A percentile compares a stretch with the other conserved stretches of the same genome.
Conservation (phyloP, 768 basidiomycete genomes). For the Artomyces pyxidatus region DNA sequence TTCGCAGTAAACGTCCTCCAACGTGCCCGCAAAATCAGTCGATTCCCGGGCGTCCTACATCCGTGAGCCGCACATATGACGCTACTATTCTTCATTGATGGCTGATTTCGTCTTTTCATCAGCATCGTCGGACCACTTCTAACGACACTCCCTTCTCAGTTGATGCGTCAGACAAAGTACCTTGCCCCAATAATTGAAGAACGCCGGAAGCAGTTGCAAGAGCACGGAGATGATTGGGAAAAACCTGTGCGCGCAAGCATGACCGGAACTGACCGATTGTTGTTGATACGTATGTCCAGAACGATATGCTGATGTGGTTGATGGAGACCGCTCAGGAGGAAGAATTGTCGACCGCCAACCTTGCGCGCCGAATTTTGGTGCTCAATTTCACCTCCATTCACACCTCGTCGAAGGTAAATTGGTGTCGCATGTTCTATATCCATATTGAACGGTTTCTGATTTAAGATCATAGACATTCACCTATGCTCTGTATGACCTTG, state of each 20-base stretch:
- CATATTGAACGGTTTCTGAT: neutral
- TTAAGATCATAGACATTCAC: conserved; percentile 18
- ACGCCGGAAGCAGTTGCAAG: neutral
- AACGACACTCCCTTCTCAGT: conserved; percentile 8
- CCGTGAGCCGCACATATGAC: conserved; percentile 34
- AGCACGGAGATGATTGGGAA: neutral
- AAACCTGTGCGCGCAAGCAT: conserved; percentile 1
- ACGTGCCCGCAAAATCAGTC: conserved; percentile 24
- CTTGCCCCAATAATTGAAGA: conserved; percentile 21
- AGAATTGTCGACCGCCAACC: conserved; percentile 23
- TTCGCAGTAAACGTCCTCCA: conserved; percentile 30
- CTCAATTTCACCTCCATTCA: conserved; percentile 27
- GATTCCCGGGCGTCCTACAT: conserved; percentile 34
- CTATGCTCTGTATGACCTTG: conserved; percentile 23
- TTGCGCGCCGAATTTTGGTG: conserved; percentile 20
- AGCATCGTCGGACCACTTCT: conserved; percentile 10
- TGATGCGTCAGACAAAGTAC: conserved; percentile 13
- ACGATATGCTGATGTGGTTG: conserved; percentile 35
- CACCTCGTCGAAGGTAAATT: conserved; percentile 17
- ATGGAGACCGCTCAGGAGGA: conserved; percentile 23
- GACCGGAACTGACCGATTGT: neutral
- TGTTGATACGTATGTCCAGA: conserved; percentile 18
- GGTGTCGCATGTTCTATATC: neutral
- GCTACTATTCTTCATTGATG: neutral
- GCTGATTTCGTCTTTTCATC: neutral